Evolutionary conservation across 805 yeast genomes (phyloP), one percentile per base, ranked within the genome.

Genomic region (Zygotorulaspora sp.): DNA sequence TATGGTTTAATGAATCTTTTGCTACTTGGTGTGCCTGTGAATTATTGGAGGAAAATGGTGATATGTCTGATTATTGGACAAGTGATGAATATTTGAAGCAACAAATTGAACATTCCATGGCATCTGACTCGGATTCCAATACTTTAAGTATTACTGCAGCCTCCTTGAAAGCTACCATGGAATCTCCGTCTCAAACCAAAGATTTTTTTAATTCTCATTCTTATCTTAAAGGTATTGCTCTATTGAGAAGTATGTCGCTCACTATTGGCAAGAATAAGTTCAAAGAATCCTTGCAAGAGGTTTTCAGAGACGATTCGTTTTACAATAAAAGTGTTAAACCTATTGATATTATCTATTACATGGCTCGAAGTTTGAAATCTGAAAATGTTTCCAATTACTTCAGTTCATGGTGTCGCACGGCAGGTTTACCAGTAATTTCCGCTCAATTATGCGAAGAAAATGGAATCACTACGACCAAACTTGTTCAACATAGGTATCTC

Each of bases 1-100:
- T 83, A 25, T 83, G 92, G 89, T 63, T 84, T 39, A 81, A 82
- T 50, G 94, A 84, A 62, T 65, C 84, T 2, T 80, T 83, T 62
- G 92, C 94, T 0, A 83, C 92, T 0, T 80, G 78, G 69, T 66
- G 78, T 47, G 84, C 88, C 1, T 70, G 71, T 47, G 65, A 66
- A 35, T 49, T 75, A 0, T 52, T 78, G 11, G 57, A 60, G 21
- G 45, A 54, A 15, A 30, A 53, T 22, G 61, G 59, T 2, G 45
- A 49, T 15, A 31, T 48, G 4, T 27, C 41, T 2, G 36, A 47
- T 17, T 50, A 52, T 32, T 59, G 59, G 57, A 26, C 28, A 2
- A 50, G 55, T 2, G 47, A 41, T 11, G 52, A 40, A 3, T 58
- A 57, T 40, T 25, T 59, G 7, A 13, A 27, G n/a, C 39, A 46